phyloP scores from a whole-genome alignment of 2,329 filamentous ascomycete genomes.

The Eurotiales sp. region DNA sequence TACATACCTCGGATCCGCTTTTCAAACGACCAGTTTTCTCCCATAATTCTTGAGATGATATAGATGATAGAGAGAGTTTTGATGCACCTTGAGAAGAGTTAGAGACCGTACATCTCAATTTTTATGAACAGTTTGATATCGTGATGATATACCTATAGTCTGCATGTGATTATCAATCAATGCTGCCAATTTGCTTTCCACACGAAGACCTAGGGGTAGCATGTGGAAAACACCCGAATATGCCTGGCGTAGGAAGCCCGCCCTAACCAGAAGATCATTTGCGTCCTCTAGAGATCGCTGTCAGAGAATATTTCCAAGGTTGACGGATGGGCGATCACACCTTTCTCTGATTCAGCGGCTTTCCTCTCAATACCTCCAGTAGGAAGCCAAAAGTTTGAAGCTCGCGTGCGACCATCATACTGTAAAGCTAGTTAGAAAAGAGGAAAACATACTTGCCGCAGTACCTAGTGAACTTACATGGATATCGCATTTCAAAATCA shows the following conservation, averaged over 20 bases:
- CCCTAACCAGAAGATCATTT: conserved; percentile 64
- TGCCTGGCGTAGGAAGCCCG: conserved; percentile 73
- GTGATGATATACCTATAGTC: conserved; percentile 54
- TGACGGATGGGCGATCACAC: conserved; percentile 18
- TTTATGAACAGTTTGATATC: background rate
- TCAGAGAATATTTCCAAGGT: background rate
- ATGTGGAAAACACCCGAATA: conserved; percentile 91
- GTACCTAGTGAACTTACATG: conserved; percentile 31
- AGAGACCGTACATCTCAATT: background rate
- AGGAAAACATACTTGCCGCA: background rate
- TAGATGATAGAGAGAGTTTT: conserved; percentile 74
- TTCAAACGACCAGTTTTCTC: conserved; percentile 75
- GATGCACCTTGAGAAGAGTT: conserved; percentile 60
- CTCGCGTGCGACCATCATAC: conserved; percentile 55
- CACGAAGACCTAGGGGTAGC: conserved; percentile 77
- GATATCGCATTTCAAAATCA: conserved; percentile 23
- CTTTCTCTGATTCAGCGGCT: conserved; percentile 47
- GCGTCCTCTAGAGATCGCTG: conserved; percentile 47
- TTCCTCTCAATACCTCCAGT: conserved; percentile 63
- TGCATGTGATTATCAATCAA: conserved; percentile 89
- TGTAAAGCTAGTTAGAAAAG: conserved; percentile 24
- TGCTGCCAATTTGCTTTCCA: conserved; percentile 81
- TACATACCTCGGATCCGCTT: conserved; percentile 65
- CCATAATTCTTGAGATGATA: conserved; percentile 85
- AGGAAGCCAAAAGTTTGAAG: conserved; percentile 77